A percentile compares a stretch with the other conserved stretches of the same genome.
These are phyloP conservation scores for Oryza glumipatula DNA, from an alignment of 176 grass and related monocot genomes.

Conservation along the genomic window DNA sequence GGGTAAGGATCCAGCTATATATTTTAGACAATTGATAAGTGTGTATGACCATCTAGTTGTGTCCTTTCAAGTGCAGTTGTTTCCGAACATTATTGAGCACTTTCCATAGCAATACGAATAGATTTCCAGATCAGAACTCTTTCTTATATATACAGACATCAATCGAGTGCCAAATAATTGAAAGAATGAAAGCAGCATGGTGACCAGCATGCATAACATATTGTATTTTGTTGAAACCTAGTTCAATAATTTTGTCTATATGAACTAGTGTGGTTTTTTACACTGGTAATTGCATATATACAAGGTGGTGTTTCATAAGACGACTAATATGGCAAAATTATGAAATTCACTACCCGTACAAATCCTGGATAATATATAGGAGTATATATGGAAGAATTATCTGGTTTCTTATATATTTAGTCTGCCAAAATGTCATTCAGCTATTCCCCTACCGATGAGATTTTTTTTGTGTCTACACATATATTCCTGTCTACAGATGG, in stretches of 20 bases:
- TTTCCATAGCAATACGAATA: neutral
- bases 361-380: too few species aligned
- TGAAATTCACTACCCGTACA: too few species aligned
- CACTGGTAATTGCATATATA: too few species aligned
- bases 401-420: neutral
- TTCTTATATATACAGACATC: neutral
- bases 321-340: too few species aligned
- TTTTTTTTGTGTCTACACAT: too few species aligned
- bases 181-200: neutral
- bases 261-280: too few species aligned
- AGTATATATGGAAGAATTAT: neutral
- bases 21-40: neutral
- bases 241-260: too few species aligned
- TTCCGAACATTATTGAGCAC: neutral
- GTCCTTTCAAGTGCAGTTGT: neutral
- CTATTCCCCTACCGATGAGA: too few species aligned
- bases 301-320: too few species aligned
- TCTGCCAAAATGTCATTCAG: too few species aligned
- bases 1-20: constrained; percentile 7
- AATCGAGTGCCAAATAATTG: neutral
- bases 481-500: neutral
- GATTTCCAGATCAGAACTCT: neutral
- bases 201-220: neutral
- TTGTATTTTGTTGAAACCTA: neutral
- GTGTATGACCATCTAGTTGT: neutral